Base-by-base conservation (phyloP, 345 rosid genomes). In the Litchi chinensis region DNA sequence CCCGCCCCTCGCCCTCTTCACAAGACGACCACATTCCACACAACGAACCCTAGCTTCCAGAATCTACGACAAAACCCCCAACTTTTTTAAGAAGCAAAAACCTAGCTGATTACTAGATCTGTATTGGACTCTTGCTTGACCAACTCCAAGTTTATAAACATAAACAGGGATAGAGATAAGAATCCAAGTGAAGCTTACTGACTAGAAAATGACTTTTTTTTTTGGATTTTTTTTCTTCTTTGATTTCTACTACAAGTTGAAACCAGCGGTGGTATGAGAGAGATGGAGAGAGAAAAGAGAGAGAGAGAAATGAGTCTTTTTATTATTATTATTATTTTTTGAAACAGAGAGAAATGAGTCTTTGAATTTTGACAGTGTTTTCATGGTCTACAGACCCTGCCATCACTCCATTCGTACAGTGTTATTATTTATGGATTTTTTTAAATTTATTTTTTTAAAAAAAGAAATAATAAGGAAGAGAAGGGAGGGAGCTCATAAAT, bases 91-190 rank as follows among this genome's bases (percentile, higher is more conserved):
- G 37, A 44, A 63, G 69, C 18, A 50, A 75, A 75, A 75, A 64
- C 78, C 78, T 75, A 75, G 57, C 57, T 65, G 0, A 32, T 3
- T 10, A 37, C 71, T 64, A 50, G 78, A 75, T 75, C 78, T 75
- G 50, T 32, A n/a, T 37, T 37, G 4, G 8, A 5, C 37, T 5
- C 48, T 48, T 10, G 68, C 63, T 32, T n/a, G 18, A 28, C 52
- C 9, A 65, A 16, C 40, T 74, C 6, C 6, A 5, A 63, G 32
- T 40, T 22, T 5, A 56, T 62, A 50, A 60, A 63, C 56, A 10
- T 64, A 9, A 9, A 41, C 41, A 41, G 1, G 37, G 37, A 32
- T 10, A 46, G 52, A 46, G 52, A 8, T 46, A 13, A 65, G 50
- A 48, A 48, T 65, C 64, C 64, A 13, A 10, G 50, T 28, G 62